Base-by-base conservation (phyloP, 441 rosid species). In the Gossypium trilobum region DNA sequence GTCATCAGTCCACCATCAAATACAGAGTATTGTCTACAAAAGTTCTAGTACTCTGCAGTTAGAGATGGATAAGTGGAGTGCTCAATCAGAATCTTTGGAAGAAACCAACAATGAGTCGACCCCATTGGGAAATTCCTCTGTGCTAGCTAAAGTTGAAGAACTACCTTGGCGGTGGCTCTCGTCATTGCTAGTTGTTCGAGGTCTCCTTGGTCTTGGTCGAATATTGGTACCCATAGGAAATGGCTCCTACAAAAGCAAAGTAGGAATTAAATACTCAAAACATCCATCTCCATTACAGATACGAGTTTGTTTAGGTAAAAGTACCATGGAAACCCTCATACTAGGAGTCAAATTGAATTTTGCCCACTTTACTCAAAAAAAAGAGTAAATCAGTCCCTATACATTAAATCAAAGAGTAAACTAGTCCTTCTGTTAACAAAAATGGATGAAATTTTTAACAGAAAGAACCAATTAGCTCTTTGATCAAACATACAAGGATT, bases 151-250 rank as follows among this genome's bases (percentile, higher is more conserved):
- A 69, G 73, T 79, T n/a, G 86, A 80, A 54, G 82, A 54, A 78
- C 71, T 72, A 59, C 76, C 84, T 78, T 77, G 86, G 75, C 70
- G 70, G 76, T 81, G 66, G 78, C 72, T 85, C 76, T 85, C 87
- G 68, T 78, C 85, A 2, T 74, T 79, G 58, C 75, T 72, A 60
- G 70, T 73, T 63, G 77, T 78, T 77, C 93, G 83, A 67, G 86
- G 80, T 81, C 83, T 89, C 67, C 88, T 89, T 68, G 89, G 83
- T 70, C 91, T 82, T 73, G 91, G 71, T 42, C 91, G 78, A 56
- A 86, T 78, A 78, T 86, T 89, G 70, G 75, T 73, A 22, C 93
- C 91, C 84, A 86, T 84, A 10, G 93, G 93, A 74, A 89, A 89
- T 19, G 93, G 93, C 73, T 87, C 91, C 91, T 89, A 75, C 75